Evolutionary conservation across 805 yeast species (phyloP).

Genomic region (Pichia deserticola): DNA sequence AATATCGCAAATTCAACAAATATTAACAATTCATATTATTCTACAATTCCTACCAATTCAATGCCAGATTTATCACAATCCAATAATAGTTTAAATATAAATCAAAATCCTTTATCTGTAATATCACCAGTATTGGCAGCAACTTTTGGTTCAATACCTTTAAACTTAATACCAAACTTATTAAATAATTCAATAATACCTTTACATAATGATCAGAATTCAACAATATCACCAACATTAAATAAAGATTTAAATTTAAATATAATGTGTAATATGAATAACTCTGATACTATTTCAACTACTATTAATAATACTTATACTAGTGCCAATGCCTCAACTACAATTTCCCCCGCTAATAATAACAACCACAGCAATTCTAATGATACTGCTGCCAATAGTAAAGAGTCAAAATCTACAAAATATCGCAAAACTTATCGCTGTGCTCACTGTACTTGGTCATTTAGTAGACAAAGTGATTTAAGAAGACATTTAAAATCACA

Average conservation of each 20-base stretch:
- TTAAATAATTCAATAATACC: neutral
- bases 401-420: no score
- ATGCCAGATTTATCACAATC: neutral
- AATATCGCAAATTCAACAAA: no score
- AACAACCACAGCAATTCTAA: neutral
- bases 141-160: conserved; percentile 2
- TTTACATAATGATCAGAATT: no score
- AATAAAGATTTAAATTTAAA: no score
- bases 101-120: neutral
- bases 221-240: no score
- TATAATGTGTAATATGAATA: no score
- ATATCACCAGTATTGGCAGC: neutral
- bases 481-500: conserved; percentile 64
- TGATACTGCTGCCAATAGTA: neutral
- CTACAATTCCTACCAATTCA: neutral
- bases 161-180: conserved; percentile 1
- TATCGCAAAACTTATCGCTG: conserved; percentile 27
- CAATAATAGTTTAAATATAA: neutral
- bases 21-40: neutral
- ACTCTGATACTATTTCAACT: neutral
- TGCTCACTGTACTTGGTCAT: conserved; percentile 57
- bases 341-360: no score
- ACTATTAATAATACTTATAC: neutral
- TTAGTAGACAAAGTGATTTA: conserved; percentile 61
- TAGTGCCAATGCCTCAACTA: neutral